Evolutionary conservation across 2,329 filamentous ascomycete genomes (phyloP).

Genomic region (Akanthomyces dipterigenus): DNA sequence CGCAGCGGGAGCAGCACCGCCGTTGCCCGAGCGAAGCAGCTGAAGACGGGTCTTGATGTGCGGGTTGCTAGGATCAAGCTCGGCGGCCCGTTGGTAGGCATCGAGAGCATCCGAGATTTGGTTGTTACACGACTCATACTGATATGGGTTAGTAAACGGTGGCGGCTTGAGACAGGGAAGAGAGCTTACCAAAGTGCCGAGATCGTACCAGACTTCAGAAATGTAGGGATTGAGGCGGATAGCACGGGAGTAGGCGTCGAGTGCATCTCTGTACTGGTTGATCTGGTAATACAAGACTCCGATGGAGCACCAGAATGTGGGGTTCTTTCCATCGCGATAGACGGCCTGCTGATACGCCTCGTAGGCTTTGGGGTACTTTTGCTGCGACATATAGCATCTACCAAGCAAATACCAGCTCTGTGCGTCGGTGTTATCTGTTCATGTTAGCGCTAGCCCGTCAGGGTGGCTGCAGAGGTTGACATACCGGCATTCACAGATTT

Average conservation of each 20-base stretch:
- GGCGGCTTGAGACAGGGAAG: constrained; percentile 7
- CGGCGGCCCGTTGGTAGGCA: constrained; percentile 88
- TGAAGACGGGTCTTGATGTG: constrained; percentile 95
- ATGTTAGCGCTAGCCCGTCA: constrained; percentile 21
- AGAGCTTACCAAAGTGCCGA: constrained; percentile 79
- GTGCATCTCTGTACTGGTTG: constrained; percentile 96
- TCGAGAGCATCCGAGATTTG: constrained; percentile 94
- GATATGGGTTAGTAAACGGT: constrained; percentile 22
- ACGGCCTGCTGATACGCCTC: constrained; percentile 98
- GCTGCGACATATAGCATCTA: constrained; percentile 98
- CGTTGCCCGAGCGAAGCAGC: constrained; percentile 74
- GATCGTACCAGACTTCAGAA: constrained; percentile 97
- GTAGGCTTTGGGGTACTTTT: constrained; percentile 97
- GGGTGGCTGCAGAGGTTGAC: constrained; percentile 24
- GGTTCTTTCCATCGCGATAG: constrained; percentile 94
- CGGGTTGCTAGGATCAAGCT: constrained; percentile 85
- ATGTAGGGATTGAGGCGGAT: constrained; percentile 97
- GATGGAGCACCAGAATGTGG: constrained; percentile 99
- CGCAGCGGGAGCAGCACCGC: constrained; percentile 64
- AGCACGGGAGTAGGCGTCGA: constrained; percentile 94
- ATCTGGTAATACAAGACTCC: constrained; percentile 99
- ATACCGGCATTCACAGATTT: constrained; percentile 90
- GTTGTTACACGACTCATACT: constrained; percentile 99
- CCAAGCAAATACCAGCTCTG: constrained; percentile 98
- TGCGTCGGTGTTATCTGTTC: constrained; percentile 79